Base-by-base conservation (phyloP, 345 rosid species). In the Gossypium bickii region DNA sequence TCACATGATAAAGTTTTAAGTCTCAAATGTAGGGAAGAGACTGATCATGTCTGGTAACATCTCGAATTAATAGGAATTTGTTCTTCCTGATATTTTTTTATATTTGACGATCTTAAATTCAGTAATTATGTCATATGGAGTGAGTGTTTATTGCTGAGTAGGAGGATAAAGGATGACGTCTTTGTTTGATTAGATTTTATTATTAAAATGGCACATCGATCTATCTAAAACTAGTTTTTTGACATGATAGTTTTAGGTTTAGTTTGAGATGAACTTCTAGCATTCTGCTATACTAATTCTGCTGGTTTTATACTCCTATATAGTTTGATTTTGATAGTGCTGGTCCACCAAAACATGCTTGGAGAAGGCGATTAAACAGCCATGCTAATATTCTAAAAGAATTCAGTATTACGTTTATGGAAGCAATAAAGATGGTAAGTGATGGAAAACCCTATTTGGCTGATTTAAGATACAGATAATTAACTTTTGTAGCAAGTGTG, bases 341-440 rank as follows among this genome's bases (percentile, higher is more conserved):
- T 76, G 94, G 91, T 22, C 98, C 98, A 2, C 98, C 98, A 27
- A 84, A 88, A 78, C 93, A 92, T 12, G 98, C 98, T 67, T 94
- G 97, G 98, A 91, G 98, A 84, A 89, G 98, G 85, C 89, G 89
- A 77, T 82, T 94, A 74, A 90, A 94, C 78, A 89, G 98, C 67
- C 97, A 92, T 83, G 98, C 98, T 2, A 94, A 92, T 86, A 78
- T 87, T 77, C 88, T 94, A 7, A 92, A 92, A 82, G 98, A 94
- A 80, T 94, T 94, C 72, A 94, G 84, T 75, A 89, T 94, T 61
- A 94, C 97, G 13, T 94, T 94, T 84, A 75, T n/a, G 77, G 98
- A 94, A 84, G 98, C 98, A 70, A 83, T 94, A 75, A 91, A 89
- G 82, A 92, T 94, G 98, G 97, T 93, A 79, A 77, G 58, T 27